phyloP scores from a whole-genome alignment of 441 rosid genomes.

The Erodium chrysanthum region DNA sequence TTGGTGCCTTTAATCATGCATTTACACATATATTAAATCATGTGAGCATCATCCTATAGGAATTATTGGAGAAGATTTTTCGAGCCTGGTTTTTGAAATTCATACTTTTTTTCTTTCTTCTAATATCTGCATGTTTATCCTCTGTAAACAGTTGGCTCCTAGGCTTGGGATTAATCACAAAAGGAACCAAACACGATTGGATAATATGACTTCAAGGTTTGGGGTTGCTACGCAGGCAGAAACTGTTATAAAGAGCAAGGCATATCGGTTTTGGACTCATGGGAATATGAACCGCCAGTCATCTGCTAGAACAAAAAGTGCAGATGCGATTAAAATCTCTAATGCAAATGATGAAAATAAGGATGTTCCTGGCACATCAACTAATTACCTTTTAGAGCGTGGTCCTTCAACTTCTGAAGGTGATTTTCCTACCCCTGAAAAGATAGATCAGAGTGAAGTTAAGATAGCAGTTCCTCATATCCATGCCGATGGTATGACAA shows the following conservation, averaged over 20 bases:
- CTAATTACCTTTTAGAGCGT: conserved; percentile 27
- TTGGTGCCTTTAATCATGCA: background rate
- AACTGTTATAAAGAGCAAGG: conserved; percentile 52
- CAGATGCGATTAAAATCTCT: conserved; percentile 23
- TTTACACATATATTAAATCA: background rate
- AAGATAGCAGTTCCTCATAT: conserved; percentile 32
- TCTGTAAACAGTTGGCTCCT: conserved; percentile 49
- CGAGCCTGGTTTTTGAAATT: conserved; percentile 1
- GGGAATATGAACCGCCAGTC: conserved; percentile 35
- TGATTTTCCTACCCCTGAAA: conserved; percentile 31
- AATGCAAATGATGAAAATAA: conserved; percentile 24
- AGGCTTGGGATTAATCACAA: conserved; percentile 83
- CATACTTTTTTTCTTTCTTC: background rate
- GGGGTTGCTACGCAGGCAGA: conserved; percentile 72
- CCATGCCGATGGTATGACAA: conserved; percentile 27
- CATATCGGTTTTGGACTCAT: conserved; percentile 70
- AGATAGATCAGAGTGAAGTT: conserved; percentile 28
- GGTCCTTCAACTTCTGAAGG: conserved; percentile 32
- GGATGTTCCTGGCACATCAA: conserved; percentile 29
- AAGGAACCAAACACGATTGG: conserved; percentile 59
- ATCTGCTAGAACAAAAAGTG: conserved; percentile 32
- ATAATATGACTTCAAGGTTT: conserved; percentile 53
- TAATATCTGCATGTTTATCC: conserved; percentile 16
- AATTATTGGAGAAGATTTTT: background rate
- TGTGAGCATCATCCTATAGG: background rate